These are phyloP conservation scores for Puya raimondii DNA, from an alignment of 176 grass and related monocot genomes.

Conservation along the genomic window DNA sequence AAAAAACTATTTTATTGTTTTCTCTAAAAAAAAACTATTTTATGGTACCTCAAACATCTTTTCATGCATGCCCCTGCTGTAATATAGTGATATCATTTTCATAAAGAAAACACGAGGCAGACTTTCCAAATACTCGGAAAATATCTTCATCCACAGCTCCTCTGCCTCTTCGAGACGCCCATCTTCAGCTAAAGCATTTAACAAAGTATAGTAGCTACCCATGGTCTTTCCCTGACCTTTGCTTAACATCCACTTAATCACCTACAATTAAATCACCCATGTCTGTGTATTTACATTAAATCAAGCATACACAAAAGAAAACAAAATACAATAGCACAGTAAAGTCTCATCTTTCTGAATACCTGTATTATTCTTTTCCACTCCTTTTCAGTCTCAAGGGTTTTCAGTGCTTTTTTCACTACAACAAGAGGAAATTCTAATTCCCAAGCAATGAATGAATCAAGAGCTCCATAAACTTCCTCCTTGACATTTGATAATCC, in stretches of 20 bases:
- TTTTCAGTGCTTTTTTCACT: constrained; percentile 86
- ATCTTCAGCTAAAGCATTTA: constrained; percentile 87
- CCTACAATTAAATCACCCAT: constrained; percentile 28
- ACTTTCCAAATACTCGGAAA: constrained; percentile 65
- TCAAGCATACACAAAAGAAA: not conserved
- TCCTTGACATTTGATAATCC: constrained; percentile 92
- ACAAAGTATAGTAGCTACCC: constrained; percentile 80
- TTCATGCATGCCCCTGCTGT: constrained; percentile 39
- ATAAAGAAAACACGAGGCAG: constrained; percentile 85
- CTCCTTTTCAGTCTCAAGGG: constrained; percentile 81
- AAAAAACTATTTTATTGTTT: not conserved
- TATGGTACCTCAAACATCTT: constrained; percentile 97
- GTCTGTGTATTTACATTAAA: not conserved
- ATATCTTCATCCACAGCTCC: constrained; percentile 78
- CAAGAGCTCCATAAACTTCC: constrained; percentile 88
- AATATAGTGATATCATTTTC: constrained; percentile 66
- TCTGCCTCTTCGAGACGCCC: constrained; percentile 75
- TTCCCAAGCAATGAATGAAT: constrained; percentile 98
- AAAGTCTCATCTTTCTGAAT: not conserved
- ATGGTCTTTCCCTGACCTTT: constrained; percentile 99
- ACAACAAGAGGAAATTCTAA: constrained; percentile 91
- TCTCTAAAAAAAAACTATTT: no score
- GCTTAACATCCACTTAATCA: constrained; percentile 97
- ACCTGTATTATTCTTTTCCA: constrained; percentile 99
- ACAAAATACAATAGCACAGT: not conserved